These are phyloP conservation scores for Sporothrix brasiliensis DNA, from an alignment of 2,329 filamentous ascomycete genomes.

Conservation along the genomic window DNA sequence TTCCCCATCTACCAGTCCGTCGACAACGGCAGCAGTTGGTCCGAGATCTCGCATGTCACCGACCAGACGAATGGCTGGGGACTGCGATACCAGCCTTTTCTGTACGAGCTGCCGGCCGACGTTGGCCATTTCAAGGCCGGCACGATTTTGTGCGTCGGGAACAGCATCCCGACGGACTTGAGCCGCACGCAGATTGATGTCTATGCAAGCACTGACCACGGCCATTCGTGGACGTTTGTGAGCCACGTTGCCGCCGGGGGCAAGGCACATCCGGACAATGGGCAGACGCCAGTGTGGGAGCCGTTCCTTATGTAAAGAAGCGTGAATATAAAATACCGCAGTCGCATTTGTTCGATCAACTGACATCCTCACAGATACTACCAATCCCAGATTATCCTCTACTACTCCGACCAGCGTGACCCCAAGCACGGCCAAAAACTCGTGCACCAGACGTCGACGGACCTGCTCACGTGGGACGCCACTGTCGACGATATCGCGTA, in stretches of 20 bases:
- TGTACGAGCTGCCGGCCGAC: slow-evolving; percentile 63
- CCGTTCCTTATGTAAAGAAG: slow-evolving; percentile 58
- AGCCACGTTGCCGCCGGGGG: slow-evolving; percentile 67
- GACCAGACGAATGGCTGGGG: slow-evolving; percentile 68
- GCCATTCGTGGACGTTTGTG: slow-evolving; percentile 67
- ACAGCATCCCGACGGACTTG: slow-evolving; percentile 59
- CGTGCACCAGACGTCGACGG: slow-evolving; percentile 62
- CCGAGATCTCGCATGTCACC: slow-evolving; percentile 62
- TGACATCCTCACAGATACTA: slow-evolving; percentile 44
- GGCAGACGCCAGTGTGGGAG: slow-evolving; percentile 71
- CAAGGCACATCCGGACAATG: slow-evolving; percentile 64
- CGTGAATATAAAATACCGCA: not conserved
- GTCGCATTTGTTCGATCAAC: not conserved
- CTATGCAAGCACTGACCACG: slow-evolving; percentile 65
- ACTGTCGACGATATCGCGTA: slow-evolving; percentile 64
- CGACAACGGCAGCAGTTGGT: slow-evolving; percentile 64
- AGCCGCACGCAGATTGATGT: slow-evolving; percentile 68
- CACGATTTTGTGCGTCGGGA: slow-evolving; percentile 65
- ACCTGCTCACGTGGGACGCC: slow-evolving; percentile 63
- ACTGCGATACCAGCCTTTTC: slow-evolving; percentile 68
- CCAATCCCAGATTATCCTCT: slow-evolving; percentile 62
- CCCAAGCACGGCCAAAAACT: slow-evolving; percentile 69
- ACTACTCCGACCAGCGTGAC: slow-evolving; percentile 73
- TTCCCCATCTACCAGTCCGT: slow-evolving; percentile 59
- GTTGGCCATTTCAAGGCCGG: slow-evolving; percentile 63